These are phyloP conservation scores for Acacia concinna DNA, from an alignment of 331 rosid species.

Conservation along the genomic window DNA sequence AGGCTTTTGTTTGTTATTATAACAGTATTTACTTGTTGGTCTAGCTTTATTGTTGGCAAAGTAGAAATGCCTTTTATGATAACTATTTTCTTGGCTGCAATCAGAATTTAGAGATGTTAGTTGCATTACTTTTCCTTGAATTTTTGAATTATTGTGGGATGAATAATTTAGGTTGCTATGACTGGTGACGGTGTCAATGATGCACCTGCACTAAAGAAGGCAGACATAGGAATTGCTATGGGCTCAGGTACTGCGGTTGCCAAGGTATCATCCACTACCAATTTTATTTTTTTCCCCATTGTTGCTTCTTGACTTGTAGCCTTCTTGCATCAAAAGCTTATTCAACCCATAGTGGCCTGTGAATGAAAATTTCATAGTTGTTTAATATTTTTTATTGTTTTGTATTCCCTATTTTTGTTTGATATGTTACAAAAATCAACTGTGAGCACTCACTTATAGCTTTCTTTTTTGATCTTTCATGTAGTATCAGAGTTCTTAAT, in stretches of 20 bases:
- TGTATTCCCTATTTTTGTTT: neutral
- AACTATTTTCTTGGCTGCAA: conserved; percentile 24
- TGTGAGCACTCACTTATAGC: neutral
- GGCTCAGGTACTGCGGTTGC: conserved; percentile 99
- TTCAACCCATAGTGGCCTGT: neutral
- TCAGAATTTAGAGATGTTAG: conserved; percentile 3
- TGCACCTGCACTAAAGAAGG: conserved; percentile 97
- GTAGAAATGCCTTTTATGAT: neutral
- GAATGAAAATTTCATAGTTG: neutral
- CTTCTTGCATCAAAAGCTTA: neutral
- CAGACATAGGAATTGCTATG: conserved; percentile 98
- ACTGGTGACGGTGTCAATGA: conserved; percentile 99
- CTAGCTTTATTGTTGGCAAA: neutral
- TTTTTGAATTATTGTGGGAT: conserved; percentile 20
- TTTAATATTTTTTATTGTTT: neutral
- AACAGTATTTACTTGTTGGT: conserved; percentile 14
- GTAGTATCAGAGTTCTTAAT: neutral
- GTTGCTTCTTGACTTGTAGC: neutral
- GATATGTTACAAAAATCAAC: neutral
- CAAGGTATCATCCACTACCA: conserved; percentile 57
- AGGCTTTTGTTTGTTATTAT: neutral
- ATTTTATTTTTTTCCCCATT: neutral
- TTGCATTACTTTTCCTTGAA: neutral
- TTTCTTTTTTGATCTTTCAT: neutral
- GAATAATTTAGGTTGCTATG: conserved; percentile 84